phyloP scores from a whole-genome alignment of 257 asterid species.

The Ophiorrhiza pumila region DNA sequence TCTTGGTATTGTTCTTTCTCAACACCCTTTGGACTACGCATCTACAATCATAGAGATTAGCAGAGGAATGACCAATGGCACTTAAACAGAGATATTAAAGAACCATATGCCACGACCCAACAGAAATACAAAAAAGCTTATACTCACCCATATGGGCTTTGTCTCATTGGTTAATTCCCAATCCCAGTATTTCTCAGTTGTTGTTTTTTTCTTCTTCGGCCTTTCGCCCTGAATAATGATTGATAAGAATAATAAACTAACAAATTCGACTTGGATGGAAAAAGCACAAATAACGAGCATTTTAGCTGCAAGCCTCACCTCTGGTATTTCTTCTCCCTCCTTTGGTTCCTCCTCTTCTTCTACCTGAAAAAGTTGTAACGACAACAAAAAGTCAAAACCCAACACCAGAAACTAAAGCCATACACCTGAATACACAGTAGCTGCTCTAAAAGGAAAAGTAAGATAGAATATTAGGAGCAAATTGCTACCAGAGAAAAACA shows the following conservation, averaged over 20 bases:
- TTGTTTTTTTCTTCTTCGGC: constrained; percentile 68
- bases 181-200: constrained; percentile 95
- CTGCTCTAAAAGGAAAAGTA: neutral
- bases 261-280: neutral
- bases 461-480: neutral
- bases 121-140: neutral
- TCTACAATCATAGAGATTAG: constrained; percentile 39
- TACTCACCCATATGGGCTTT: constrained; percentile 94
- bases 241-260: neutral
- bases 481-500: neutral
- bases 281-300: neutral
- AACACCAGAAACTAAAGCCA: neutral
- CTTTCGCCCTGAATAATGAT: constrained; percentile 57
- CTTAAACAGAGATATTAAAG: neutral
- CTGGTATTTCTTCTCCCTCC: constrained; percentile 86
- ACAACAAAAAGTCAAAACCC: neutral
- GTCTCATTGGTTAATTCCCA: constrained; percentile 97
- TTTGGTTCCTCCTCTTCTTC: constrained; percentile 94
- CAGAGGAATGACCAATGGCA: constrained; percentile 1
- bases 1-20: constrained; percentile 89
- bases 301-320: constrained; percentile 43
- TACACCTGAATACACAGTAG: neutral
- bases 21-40: constrained; percentile 93
- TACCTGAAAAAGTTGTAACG: constrained; percentile 49
- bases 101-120: neutral